Percentiles rank a stretch among this genome's conserved stretches.
phyloP scores from a whole-genome alignment of 352 stramenopile genomes.

The Sclerospora graminicola region DNA sequence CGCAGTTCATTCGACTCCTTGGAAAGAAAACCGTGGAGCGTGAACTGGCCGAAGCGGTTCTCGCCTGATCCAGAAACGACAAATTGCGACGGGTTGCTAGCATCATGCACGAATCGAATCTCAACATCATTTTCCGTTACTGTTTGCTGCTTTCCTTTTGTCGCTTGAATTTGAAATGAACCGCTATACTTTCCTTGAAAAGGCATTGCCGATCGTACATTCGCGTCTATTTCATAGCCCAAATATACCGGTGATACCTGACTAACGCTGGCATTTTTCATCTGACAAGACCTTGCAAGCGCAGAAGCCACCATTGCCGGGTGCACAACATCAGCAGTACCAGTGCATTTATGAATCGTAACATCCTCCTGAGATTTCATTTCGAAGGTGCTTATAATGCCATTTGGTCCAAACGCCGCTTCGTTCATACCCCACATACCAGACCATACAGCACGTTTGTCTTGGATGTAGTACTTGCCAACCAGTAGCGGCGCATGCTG shows the following conservation, averaged over 20 bases:
- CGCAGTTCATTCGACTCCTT: slow-evolving; percentile 70
- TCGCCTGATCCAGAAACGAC: slow-evolving; percentile 58
- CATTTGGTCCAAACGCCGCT: slow-evolving; percentile 58
- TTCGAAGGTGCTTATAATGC: slow-evolving; percentile 73
- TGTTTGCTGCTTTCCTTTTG: slow-evolving; percentile 76
- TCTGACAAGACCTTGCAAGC: slow-evolving; percentile 42
- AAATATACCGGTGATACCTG: slow-evolving; percentile 50
- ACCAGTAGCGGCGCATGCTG: slow-evolving; percentile 67
- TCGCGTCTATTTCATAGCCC: slow-evolving; percentile 50
- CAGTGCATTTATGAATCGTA: slow-evolving; percentile 33
- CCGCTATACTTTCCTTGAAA: slow-evolving; percentile 77
- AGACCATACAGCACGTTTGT: slow-evolving; percentile 70
- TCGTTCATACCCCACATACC: slow-evolving; percentile 81
- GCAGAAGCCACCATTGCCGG: slow-evolving; percentile 33
- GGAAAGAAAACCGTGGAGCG: slow-evolving; percentile 57
- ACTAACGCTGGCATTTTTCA: slow-evolving; percentile 25
- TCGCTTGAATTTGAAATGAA: slow-evolving; percentile 80
- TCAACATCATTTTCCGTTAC: slow-evolving; percentile 71
- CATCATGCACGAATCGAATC: slow-evolving; percentile 76
- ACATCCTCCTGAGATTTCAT: slow-evolving; percentile 84
- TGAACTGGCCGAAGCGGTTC: slow-evolving; percentile 74
- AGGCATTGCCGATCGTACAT: slow-evolving; percentile 55
- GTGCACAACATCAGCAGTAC: slow-evolving; percentile 28
- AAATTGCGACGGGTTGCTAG: slow-evolving; percentile 50
- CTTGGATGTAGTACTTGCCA: slow-evolving; percentile 79